Evolutionary conservation across 2,329 filamentous ascomycete genomes (phyloP).

Genomic region (Trichoderma oligosporum): DNA sequence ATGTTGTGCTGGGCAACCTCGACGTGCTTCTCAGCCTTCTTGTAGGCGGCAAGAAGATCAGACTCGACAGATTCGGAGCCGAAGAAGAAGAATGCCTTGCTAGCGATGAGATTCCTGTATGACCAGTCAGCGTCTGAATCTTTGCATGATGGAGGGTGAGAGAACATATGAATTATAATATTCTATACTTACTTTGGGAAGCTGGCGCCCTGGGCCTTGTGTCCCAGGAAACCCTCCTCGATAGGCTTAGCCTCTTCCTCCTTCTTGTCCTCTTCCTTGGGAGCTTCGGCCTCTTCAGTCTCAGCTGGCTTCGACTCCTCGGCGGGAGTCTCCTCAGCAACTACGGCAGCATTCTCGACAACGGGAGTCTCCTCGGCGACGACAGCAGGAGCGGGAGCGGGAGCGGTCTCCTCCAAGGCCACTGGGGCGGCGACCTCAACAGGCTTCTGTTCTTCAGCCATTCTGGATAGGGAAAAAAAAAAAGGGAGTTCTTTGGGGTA

Average conservation of each 20-base stretch:
- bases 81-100: constrained; percentile 93
- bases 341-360: constrained; percentile 37
- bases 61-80: constrained; percentile 67
- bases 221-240: constrained; percentile 78
- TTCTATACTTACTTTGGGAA: constrained; percentile 74
- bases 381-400: constrained; percentile 23
- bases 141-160: not conserved
- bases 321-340: constrained; percentile 39
- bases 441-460: constrained; percentile 73
- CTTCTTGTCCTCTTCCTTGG: constrained; percentile 43
- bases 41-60: constrained; percentile 70
- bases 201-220: constrained; percentile 80
- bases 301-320: constrained; percentile 37
- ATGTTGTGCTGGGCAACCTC: constrained; percentile 71
- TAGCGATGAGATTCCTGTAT: constrained; percentile 76
- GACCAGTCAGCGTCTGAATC: not conserved
- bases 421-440: constrained; percentile 45
- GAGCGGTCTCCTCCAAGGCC: constrained; percentile 51
- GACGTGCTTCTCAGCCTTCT: constrained; percentile 83
- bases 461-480: constrained; percentile 48
- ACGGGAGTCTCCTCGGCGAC: constrained; percentile 34
- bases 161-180: too few species aligned
- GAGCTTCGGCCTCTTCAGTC: constrained; percentile 41
- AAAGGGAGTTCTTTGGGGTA: constrained; percentile 39
- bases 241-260: constrained; percentile 61